Conservation (phyloP, 192 early-diverging fungal species). For the Coemansia reversa region DNA sequence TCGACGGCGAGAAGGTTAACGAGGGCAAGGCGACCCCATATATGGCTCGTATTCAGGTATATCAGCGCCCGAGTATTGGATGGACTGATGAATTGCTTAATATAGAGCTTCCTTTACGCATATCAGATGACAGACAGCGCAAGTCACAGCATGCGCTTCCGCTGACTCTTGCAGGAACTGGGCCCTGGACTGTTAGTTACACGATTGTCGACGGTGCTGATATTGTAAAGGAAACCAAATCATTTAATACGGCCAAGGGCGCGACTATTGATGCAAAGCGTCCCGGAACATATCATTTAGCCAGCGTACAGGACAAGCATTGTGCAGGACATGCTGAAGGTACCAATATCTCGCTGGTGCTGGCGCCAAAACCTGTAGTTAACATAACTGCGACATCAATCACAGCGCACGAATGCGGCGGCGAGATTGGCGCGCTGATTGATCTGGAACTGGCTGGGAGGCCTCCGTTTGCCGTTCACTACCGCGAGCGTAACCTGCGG, state of each 20-base stretch:
- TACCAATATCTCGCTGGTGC: slow-evolving; percentile 28
- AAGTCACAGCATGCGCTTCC: slow-evolving; percentile 29
- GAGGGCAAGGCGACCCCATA: slow-evolving; percentile 27
- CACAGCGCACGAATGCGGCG: slow-evolving; percentile 50
- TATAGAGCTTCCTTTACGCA: slow-evolving; percentile 24
- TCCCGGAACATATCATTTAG: slow-evolving; percentile 35
- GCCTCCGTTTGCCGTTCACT: slow-evolving; percentile 46
- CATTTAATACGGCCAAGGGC: slow-evolving; percentile 7
- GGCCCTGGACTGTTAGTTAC: slow-evolving; percentile 47
- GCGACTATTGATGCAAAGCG: slow-evolving; percentile 23
- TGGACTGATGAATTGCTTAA: slow-evolving; percentile 22
- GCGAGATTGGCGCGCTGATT: slow-evolving; percentile 45
- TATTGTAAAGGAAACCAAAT: slow-evolving; percentile 9
- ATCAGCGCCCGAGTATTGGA: slow-evolving; percentile 24
- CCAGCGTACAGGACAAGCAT: slow-evolving; percentile 30
- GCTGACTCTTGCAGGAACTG: slow-evolving; percentile 25
- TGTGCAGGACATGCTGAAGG: slow-evolving; percentile 20
- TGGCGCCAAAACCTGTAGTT: slow-evolving; percentile 19
- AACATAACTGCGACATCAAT: slow-evolving; percentile 39
- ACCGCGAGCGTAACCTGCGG: slow-evolving; percentile 46
- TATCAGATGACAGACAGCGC: slow-evolving; percentile 44
- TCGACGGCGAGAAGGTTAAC: slow-evolving; percentile 15
- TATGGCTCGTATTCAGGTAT: slow-evolving; percentile 43
- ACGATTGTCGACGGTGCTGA: slow-evolving; percentile 18
- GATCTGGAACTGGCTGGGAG: slow-evolving; percentile 44